phyloP scores from a whole-genome alignment of 2,329 filamentous ascomycete genomes.

The Pseudopyrenochaeta lycopersici region DNA sequence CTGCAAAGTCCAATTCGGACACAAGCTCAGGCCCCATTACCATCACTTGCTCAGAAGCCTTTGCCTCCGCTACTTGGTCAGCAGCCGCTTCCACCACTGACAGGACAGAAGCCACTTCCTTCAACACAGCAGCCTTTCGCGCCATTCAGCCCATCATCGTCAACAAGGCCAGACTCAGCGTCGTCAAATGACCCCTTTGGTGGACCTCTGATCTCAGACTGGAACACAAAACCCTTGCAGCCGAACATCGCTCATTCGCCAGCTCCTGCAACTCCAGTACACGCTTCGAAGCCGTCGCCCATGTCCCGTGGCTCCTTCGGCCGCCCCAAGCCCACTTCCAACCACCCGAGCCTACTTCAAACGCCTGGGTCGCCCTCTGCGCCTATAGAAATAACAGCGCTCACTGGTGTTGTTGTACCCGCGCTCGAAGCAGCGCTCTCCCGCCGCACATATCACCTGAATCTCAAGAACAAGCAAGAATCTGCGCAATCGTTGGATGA shows the following conservation, averaged over 20 bases:
- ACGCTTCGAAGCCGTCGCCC: constrained; percentile 25
- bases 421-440: constrained; percentile 91
- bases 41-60: constrained; percentile 26
- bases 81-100: constrained; percentile 34
- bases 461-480: constrained; percentile 55
- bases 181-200: constrained; percentile 42
- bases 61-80: constrained; percentile 30
- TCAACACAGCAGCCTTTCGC: constrained; percentile 33
- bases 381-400: constrained; percentile 78
- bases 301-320: constrained; percentile 42
- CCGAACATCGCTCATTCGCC: constrained; percentile 9
- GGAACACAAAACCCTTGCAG: constrained; percentile 14
- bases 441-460: constrained; percentile 71
- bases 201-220: constrained; percentile 27
- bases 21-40: constrained; percentile 15
- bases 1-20: constrained; percentile 30
- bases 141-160: constrained; percentile 21
- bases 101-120: constrained; percentile 36
- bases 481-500: constrained; percentile 59
- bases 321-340: constrained; percentile 33
- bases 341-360: constrained; percentile 40
- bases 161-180: constrained; percentile 29
- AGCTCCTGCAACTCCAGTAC: constrained; percentile 17
- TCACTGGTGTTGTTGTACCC: constrained; percentile 91
- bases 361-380: constrained; percentile 63